Base-by-base conservation (phyloP, 257 asterid genomes). In the Euphrasia confusa region DNA sequence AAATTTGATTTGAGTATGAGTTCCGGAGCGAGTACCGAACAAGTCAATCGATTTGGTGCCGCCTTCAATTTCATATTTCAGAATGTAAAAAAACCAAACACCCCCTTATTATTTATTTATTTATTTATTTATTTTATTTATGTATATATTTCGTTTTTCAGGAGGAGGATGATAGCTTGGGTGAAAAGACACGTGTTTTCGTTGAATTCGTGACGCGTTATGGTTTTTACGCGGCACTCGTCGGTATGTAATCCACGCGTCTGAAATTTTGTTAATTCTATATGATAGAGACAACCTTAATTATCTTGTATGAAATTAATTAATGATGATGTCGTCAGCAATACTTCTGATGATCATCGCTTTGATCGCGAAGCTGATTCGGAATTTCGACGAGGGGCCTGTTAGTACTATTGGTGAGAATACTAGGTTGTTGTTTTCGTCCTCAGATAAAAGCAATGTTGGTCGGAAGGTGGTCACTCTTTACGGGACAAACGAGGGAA, bases 301-400 rank as follows among this genome's bases (percentile, higher is more conserved):
- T 10, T 56, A 26, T 56, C 24, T 21, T 21, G 12, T 10, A 42
- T 5, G 1, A 15, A 47, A 10, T 11, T 12, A 37, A 44, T 9
- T 21, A 21, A 21, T 21, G 24, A 21, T 21, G 24, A 21, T 30
- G n/a, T 12, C 13, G 62, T 24, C 76, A 85, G 94, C 72, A 14
- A 26, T 77, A 63, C 49, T 83, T 49, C 21, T 81, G 68, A 67
- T 76, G 80, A 44, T 81, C 11, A 58, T 68, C 2, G 76, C 70
- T 15, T 68, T 86, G 80, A 61, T 86, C 58, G 26, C 68, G 21
- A 86, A 81, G 70, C 69, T 83, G 6, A 15, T 83, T 61, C 64
- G 75, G 55, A 60, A 67, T 7, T 73, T 39, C 0, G 71, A 57
- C 0, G 61, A 10, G 2, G 54, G 24, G 24, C 24, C 24, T 21